A percentile compares a stretch with the other conserved stretches of the same genome.
Evolutionary conservation across 805 yeast genomes (phyloP).

Genomic region (Nakazawaea anatomiae): DNA sequence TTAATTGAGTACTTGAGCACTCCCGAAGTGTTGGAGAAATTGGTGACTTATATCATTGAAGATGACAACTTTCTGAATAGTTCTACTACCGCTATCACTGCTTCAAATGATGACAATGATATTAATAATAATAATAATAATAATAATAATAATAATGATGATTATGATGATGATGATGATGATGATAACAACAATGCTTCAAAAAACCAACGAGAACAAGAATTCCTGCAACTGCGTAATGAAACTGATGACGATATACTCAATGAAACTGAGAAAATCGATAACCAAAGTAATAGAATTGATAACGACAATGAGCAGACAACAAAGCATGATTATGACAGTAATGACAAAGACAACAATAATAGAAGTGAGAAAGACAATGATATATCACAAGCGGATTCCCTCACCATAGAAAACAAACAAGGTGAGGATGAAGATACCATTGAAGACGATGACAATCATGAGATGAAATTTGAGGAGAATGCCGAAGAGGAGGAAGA

Average conservation of each 20-base stretch:
- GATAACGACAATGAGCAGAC: slow-evolving; percentile 16
- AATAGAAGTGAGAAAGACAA: slow-evolving; percentile 13
- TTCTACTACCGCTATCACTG: not conserved
- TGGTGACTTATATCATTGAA: slow-evolving; percentile 60
- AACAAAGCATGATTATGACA: slow-evolving; percentile 1
- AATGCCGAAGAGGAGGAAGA: slow-evolving; percentile 15
- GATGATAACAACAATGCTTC: not conserved
- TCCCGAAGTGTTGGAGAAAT: slow-evolving; percentile 62
- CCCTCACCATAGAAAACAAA: slow-evolving; percentile 23
- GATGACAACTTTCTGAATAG: slow-evolving; percentile 36
- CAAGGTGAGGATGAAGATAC: slow-evolving; percentile 18
- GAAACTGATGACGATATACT: not conserved
- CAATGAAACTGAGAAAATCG: not conserved
- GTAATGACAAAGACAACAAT: slow-evolving; percentile 4
- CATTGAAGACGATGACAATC: slow-evolving; percentile 6
- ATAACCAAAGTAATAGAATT: not conserved
- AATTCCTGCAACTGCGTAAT: not conserved
- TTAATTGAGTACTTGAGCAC: slow-evolving; percentile 75
- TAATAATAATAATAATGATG: not conserved
- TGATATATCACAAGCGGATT: not conserved
- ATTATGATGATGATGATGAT: not conserved
- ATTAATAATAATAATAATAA: not conserved
- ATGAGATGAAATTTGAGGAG: slow-evolving; percentile 19
- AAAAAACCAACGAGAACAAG: not conserved
- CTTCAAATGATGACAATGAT: not conserved